Conservation (phyloP, 2,329 filamentous ascomycete species). For the Ophiostoma piceae region DNA sequence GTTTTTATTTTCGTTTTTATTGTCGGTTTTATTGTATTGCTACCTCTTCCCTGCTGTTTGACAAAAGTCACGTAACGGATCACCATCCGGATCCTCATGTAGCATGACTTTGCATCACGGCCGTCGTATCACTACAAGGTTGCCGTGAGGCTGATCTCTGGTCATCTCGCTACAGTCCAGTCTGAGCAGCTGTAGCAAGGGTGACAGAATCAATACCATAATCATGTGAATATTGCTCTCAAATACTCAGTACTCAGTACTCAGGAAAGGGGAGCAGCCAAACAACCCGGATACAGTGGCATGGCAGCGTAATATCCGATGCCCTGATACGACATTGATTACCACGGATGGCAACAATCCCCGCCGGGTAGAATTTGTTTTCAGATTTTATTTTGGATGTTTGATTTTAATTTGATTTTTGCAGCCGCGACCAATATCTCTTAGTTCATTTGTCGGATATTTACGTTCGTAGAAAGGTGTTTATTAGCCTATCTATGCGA, state of each 20-base stretch:
- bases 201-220: not conserved
- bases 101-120: not conserved
- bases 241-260: too few species aligned
- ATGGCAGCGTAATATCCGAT: not conserved
- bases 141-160: conserved; percentile 1
- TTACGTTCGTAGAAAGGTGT: too few species aligned
- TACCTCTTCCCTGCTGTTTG: not conserved
- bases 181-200: not conserved
- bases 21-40: not conserved
- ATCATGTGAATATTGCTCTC: not conserved
- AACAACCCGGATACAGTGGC: not conserved
- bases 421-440: too few species aligned
- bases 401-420: not conserved
- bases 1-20: not conserved
- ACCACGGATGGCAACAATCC: not conserved
- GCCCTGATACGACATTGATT: not conserved
- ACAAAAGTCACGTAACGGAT: not conserved
- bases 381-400: too few species aligned
- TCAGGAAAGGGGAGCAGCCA: not conserved
- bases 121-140: not conserved
- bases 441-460: too few species aligned
- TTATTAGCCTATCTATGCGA: too few species aligned
- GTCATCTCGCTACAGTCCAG: not conserved
- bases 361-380: not conserved
- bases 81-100: not conserved